phyloP scores from a whole-genome alignment of 2,329 filamentous ascomycete genomes.

The Beauveria varroae region DNA sequence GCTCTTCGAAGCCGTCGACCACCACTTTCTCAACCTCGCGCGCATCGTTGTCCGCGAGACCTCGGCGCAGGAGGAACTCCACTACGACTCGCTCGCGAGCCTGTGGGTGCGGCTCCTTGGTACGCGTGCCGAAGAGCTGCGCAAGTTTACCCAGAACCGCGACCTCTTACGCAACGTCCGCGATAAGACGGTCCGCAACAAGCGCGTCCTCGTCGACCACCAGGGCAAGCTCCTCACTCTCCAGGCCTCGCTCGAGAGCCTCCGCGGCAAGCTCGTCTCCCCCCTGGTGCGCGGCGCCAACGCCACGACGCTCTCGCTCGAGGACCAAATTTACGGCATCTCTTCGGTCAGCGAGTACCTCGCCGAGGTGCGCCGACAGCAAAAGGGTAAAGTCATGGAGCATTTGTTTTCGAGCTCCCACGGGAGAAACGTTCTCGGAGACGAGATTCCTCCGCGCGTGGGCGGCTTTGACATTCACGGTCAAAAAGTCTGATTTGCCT shows the following conservation, averaged over 20 bases:
- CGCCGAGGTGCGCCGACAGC: conserved; percentile 64
- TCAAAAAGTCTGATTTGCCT: neutral
- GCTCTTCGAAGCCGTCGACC: conserved; percentile 87
- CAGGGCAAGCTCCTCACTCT: conserved; percentile 76
- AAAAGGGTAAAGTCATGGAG: conserved; percentile 79
- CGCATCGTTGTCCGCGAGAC: conserved; percentile 79
- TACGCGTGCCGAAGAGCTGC: conserved; percentile 63
- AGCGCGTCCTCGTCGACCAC: conserved; percentile 77
- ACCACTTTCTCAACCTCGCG: conserved; percentile 81
- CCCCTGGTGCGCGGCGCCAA: conserved; percentile 69
- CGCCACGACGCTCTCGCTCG: conserved; percentile 55
- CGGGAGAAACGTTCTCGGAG: conserved; percentile 17
- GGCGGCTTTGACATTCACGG: neutral
- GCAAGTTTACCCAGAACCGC: conserved; percentile 88
- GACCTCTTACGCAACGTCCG: conserved; percentile 71
- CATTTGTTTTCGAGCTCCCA: conserved; percentile 55
- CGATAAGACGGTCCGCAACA: conserved; percentile 78
- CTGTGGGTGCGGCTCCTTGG: conserved; percentile 85
- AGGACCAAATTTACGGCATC: conserved; percentile 78
- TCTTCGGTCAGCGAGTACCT: conserved; percentile 75
- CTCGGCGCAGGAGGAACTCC: conserved; percentile 69
- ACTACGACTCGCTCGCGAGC: conserved; percentile 72
- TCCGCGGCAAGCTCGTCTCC: conserved; percentile 74
- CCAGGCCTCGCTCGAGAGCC: conserved; percentile 78
- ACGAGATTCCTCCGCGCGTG: neutral